Percentiles rank a stretch among this genome's conserved stretches.
phyloP scores from a whole-genome alignment of 805 yeast species.

The Metschnikowia lochheadii region DNA sequence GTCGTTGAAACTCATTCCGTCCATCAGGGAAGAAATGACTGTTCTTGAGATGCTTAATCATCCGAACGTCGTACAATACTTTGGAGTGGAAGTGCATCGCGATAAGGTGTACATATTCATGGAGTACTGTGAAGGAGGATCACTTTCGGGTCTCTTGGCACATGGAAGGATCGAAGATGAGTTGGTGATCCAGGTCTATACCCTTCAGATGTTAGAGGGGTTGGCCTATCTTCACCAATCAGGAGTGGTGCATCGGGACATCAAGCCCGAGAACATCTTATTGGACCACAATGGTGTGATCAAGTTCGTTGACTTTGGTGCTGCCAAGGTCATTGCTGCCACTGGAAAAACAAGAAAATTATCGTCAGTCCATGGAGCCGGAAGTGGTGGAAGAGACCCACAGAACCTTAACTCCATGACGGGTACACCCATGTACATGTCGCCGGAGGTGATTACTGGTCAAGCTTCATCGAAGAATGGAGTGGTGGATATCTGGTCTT shows the following conservation, averaged over 20 bases:
- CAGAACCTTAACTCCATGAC: conserved; percentile 51
- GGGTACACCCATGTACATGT: conserved; percentile 99
- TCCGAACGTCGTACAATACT: conserved; percentile 94
- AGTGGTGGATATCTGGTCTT: conserved; percentile 87
- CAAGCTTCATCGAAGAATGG: conserved; percentile 56
- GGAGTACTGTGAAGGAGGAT: conserved; percentile 97
- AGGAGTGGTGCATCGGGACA: conserved; percentile 95
- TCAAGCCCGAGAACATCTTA: conserved; percentile 90
- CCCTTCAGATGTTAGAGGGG: conserved; percentile 92
- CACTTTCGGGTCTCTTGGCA: conserved; percentile 76
- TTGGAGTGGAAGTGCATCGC: conserved; percentile 95
- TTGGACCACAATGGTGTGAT: conserved; percentile 89
- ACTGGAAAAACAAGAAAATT: conserved; percentile 43
- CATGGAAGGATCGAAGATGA: conserved; percentile 97
- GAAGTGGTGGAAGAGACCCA: conserved; percentile 9
- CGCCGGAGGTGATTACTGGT: conserved; percentile 94
- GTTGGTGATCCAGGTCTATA: conserved; percentile 82
- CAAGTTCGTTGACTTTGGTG: conserved; percentile 96
- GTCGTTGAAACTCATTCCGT: conserved; percentile 75
- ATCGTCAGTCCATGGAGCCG: conserved; percentile 3
- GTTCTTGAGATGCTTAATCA: conserved; percentile 92
- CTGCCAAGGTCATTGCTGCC: conserved; percentile 83
- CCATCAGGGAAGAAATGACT: conserved; percentile 94
- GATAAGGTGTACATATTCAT: conserved; percentile 92
- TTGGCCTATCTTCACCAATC: conserved; percentile 89